Evolutionary conservation across 2,329 filamentous ascomycete species (phyloP), one percentile per base, ranked within the genome.

Genomic region (Trichoderma oligosporum): DNA sequence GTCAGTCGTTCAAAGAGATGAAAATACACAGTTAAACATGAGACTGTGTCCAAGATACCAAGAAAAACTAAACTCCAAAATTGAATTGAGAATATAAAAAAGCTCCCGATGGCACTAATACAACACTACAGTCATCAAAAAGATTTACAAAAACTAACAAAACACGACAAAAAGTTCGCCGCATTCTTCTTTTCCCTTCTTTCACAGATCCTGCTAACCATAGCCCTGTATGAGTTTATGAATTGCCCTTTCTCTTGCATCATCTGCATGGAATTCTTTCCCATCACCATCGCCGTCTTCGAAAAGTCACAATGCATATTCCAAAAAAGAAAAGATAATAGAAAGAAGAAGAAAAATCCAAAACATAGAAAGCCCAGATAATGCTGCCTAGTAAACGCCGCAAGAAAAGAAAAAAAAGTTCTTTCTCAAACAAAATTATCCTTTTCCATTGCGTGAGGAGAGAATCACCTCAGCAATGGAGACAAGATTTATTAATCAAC

Each of bases 361-460:
- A 29, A 47, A 53, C 33, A 53, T 24, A 35, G 35, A 44, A 45
- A 48, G 22, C 49, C 52, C 42, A 59, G 57, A 53, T 41, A 57
- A 61, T 61, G 59, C 53, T 60, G 57, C 52, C 52, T 41, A 29
- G 31, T 56, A 53, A 59, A 57, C 59, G 59, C 59, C 59, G 31
- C 57, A 49, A 47, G 33, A 46, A 27, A 39, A 44, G 7, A 33
- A 42, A 18, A 33, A 35, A 38, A 25, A 29, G 36, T 36, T 44
- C 16, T 27, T 31, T 18, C 42, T 33, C 29, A n/a, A 36, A 29
- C 51, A 7, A 38, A 46, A 14, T 36, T 16, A 22, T 24, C 41
- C 41, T 35, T 25, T 35, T 31, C 41, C 22, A 24, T 38, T 22
- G 7, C 51, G 41, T 16, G 31, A 33, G n/a, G 51, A 45, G 52